Evolutionary conservation across 441 rosid genomes (phyloP), one percentile per base, ranked within the genome.

Genomic region (Gossypium schwendimanii): DNA sequence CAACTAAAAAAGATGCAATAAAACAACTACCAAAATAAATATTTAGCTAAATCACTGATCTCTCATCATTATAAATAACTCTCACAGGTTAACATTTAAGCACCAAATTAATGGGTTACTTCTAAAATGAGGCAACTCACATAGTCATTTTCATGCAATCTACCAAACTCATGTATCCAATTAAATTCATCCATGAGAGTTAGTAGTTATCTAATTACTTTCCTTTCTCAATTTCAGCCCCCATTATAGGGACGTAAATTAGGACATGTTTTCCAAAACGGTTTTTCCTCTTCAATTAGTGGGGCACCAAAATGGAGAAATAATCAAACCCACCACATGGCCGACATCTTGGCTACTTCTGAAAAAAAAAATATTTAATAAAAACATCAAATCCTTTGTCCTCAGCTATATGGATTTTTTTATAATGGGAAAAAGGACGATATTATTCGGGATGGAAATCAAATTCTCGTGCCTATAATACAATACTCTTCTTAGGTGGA

Each of bases 271-370:
- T 50, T 26, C 60, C 45, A 1, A 20, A n/a, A 33, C 39, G n/a
- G 17, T 45, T 23, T 54, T 7, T 65, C 59, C 63, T 20, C 63
- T 64, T 21, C 17, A 24, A 0, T 24, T 7, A 28, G 49, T 69
- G 79, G 73, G 52, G 76, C 52, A 72, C 67, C 70, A 45, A 47
- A 6, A 65, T 76, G 66, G 66, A 73, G 72, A 68, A 68, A 24
- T 11, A 31, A 67, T 21, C 69, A 12, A 74, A 70, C 58, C 73
- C 69, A 65, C 63, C 77, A 73, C 76, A 76, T 71, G 76, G 61
- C 49, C 66, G 33, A 62, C 60, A 50, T 5, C 15, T 58, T 50
- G 72, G 73, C 33, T 21, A 44, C 45, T 64, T 64, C 3, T 14
- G n/a, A 26, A 26, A 14, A 41, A 63, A 8, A 17, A 4, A 41